A percentile compares a stretch with the other conserved stretches of the same genome.
These are phyloP conservation scores for Cymbopogon flexuosus DNA, from an alignment of 202 grass and related monocot species.

Conservation along the genomic window DNA sequence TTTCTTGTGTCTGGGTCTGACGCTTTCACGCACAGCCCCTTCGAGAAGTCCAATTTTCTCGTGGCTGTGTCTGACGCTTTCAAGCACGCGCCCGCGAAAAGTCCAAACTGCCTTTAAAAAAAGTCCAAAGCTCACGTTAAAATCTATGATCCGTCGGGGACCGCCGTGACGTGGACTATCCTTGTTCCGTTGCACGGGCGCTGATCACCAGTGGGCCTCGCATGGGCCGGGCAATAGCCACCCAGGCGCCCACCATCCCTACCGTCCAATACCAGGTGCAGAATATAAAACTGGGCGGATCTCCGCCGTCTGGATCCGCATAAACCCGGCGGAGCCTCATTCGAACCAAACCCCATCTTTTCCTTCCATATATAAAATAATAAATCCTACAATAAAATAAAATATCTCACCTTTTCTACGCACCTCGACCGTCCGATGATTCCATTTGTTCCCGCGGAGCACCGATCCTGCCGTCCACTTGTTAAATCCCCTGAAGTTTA, in stretches of 20 bases:
- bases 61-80: neutral
- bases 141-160: neutral
- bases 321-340: neutral
- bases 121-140: neutral
- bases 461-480: conserved; percentile 15
- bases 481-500: neutral
- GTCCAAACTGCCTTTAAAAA: neutral
- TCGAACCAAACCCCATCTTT: neutral
- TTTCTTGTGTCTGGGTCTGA: no score
- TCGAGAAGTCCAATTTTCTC: no score
- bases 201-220: neutral
- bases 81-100: neutral
- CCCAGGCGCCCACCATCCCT: neutral
- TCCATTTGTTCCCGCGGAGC: no score
- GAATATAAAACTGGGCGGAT: neutral
- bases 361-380: neutral
- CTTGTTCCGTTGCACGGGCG: neutral
- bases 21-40: no score
- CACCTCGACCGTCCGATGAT: conserved; percentile 23
- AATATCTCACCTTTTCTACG: neutral
- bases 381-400: neutral
- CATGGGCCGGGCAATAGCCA: neutral
- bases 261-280: conserved; percentile 28
- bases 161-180: neutral
- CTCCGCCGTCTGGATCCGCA: conserved; percentile 4